Evolutionary conservation across 179 eudicot species (phyloP).

Genomic region (Beta corolliflora): DNA sequence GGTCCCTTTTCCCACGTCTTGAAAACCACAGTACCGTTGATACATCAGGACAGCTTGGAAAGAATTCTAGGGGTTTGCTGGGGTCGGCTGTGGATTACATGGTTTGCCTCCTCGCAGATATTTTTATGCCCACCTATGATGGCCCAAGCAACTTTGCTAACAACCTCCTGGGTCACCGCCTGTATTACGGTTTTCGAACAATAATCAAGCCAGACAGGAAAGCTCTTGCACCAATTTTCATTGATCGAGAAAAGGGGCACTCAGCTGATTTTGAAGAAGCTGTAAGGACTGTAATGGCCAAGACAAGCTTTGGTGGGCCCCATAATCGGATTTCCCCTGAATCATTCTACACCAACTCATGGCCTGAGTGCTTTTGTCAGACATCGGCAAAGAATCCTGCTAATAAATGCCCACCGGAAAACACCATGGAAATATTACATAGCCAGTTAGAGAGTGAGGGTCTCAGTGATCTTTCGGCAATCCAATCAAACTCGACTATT

Average conservation of each 20-base stretch:
- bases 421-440: slow-evolving; percentile 57
- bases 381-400: slow-evolving; percentile 60
- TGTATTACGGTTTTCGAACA: slow-evolving; percentile 86
- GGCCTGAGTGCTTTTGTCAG: slow-evolving; percentile 99
- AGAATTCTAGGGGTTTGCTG: slow-evolving; percentile 63
- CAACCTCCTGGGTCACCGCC: slow-evolving; percentile 91
- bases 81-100: slow-evolving; percentile 98
- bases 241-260: slow-evolving; percentile 57
- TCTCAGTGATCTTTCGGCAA: slow-evolving; percentile 28
- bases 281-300: slow-evolving; percentile 68
- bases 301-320: slow-evolving; percentile 84
- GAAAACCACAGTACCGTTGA: slow-evolving; percentile 90
- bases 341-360: slow-evolving; percentile 91
- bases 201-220: slow-evolving; percentile 82
- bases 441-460: slow-evolving; percentile 49
- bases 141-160: slow-evolving; percentile 98
- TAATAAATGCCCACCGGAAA: slow-evolving; percentile 76
- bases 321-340: slow-evolving; percentile 81
- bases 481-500: slow-evolving; percentile 36
- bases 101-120: slow-evolving; percentile 90
- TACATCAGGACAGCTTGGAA: slow-evolving; percentile 65
- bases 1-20: slow-evolving; percentile 82
- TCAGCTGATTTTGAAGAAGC: slow-evolving; percentile 65
- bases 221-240: slow-evolving; percentile 86
- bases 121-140: slow-evolving; percentile 94